phyloP scores from a whole-genome alignment of 495 filamentous ascomycete genomes.

The Alectoria sarmentosa region DNA sequence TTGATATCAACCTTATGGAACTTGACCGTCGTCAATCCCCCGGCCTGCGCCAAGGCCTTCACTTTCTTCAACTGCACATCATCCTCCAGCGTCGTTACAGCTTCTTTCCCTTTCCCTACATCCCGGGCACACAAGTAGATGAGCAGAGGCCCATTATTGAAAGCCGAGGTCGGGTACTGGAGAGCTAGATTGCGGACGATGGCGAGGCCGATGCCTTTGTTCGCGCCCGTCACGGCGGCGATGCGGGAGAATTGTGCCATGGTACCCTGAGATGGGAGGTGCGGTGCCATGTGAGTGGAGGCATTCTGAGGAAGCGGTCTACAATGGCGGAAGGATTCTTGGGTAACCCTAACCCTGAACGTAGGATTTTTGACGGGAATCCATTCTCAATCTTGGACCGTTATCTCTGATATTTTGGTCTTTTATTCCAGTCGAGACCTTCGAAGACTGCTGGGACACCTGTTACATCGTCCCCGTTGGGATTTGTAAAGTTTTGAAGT shows the following conservation, averaged over 20 bases:
- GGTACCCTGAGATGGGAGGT: background rate
- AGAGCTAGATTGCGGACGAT: constrained; percentile 32
- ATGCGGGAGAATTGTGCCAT: constrained; percentile 15
- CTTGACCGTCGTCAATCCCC: constrained; percentile 38
- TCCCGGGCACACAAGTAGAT: constrained; percentile 49
- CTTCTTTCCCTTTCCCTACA: constrained; percentile 34
- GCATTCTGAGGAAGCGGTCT: background rate
- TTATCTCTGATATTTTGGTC: background rate
- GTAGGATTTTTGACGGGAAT: background rate
- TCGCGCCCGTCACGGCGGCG: constrained; percentile 25
- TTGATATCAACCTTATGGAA: constrained; percentile 41
- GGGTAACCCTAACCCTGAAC: constrained; percentile 4
- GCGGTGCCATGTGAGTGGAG: background rate
- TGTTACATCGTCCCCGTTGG: background rate
- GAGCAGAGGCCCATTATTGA: constrained; percentile 38
- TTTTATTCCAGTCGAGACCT: background rate
- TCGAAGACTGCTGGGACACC: background rate
- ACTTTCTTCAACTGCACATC: constrained; percentile 38
- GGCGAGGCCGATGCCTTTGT: constrained; percentile 27
- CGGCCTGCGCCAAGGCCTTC: constrained; percentile 35
- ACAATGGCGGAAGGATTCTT: background rate
- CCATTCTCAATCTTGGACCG: background rate
- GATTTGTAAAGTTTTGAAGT: background rate
- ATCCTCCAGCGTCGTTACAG: constrained; percentile 32
- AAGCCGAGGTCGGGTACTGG: constrained; percentile 40